These are phyloP conservation scores for Blastomyces emzantsi DNA, from an alignment of 2,329 filamentous ascomycete species.

Conservation along the genomic window DNA sequence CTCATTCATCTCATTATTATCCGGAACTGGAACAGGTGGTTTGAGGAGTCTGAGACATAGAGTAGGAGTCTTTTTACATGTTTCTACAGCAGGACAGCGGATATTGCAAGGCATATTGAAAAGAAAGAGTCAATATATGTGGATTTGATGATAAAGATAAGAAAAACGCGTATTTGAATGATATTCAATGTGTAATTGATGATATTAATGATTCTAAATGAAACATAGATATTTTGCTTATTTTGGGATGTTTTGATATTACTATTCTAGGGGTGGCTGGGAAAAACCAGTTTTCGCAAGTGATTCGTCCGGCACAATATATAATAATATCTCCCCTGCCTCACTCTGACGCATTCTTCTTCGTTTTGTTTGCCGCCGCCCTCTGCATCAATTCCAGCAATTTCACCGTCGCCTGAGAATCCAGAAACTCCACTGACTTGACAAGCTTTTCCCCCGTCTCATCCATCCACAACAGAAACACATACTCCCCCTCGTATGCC, in stretches of 20 bases:
- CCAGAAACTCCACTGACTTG: conserved; percentile 12
- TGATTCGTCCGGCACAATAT: not conserved
- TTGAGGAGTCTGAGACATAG: not conserved
- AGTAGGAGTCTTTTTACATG: not conserved
- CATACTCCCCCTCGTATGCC: conserved; percentile 10
- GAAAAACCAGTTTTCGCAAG: no score
- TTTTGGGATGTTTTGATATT: no score
- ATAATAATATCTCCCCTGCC: not conserved
- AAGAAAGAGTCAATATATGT: not conserved
- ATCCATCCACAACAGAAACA: conserved; percentile 15
- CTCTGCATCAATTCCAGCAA: conserved; percentile 12
- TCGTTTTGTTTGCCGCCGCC: conserved; percentile 7
- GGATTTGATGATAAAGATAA: no score
- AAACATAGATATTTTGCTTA: no score
- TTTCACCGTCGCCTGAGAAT: conserved; percentile 10
- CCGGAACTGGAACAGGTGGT: not conserved
- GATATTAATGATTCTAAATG: not conserved
- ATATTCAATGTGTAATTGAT: not conserved
- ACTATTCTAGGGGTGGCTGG: no score
- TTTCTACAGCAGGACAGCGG: not conserved
- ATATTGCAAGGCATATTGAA: not conserved
- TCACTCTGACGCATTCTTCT: not conserved
- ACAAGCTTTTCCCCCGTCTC: conserved; percentile 11
- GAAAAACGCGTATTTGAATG: no score
- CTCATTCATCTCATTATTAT: not conserved